phyloP scores from a whole-genome alignment of 805 yeast genomes.

The Candida rishiriensis region DNA sequence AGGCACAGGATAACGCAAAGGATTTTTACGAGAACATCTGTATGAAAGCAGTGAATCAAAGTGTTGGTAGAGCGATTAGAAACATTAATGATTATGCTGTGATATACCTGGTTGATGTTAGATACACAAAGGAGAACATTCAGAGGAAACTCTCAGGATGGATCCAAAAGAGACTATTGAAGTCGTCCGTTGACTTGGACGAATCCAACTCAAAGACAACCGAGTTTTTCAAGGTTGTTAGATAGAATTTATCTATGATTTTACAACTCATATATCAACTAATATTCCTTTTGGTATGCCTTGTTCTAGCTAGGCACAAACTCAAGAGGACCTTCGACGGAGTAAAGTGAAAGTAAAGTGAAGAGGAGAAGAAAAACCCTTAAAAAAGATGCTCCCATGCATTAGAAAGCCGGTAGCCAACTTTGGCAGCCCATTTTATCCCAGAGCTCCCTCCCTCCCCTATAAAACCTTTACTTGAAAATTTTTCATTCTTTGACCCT shows the following conservation, averaged over 20 bases:
- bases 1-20: conserved; percentile 45
- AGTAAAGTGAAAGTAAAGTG: too few relatives aligned
- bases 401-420: too few relatives aligned
- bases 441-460: too few relatives aligned
- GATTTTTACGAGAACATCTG: conserved; percentile 78
- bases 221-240: conserved; percentile 8
- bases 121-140: conserved; percentile 45
- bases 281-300: too few relatives aligned
- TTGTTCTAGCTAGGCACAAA: not conserved
- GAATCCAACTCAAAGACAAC: conserved; percentile 3
- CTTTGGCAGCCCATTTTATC: too few relatives aligned
- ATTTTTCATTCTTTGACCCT: too few relatives aligned
- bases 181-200: conserved; percentile 5
- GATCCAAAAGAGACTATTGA: conserved; percentile 47
- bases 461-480: too few relatives aligned
- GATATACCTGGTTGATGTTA: conserved; percentile 63
- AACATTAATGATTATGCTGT: conserved; percentile 78
- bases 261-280: too few relatives aligned
- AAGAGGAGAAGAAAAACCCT: too few relatives aligned
- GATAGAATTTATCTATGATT: conserved; percentile 1
- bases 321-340: too few relatives aligned
- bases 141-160: conserved; percentile 65
- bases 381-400: too few relatives aligned
- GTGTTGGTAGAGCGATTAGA: conserved; percentile 88
- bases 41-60: conserved; percentile 88